Percentiles rank a stretch among this genome's conserved stretches.
Conservation (phyloP, 257 asterid genomes). For the Buddleja alternifolia region DNA sequence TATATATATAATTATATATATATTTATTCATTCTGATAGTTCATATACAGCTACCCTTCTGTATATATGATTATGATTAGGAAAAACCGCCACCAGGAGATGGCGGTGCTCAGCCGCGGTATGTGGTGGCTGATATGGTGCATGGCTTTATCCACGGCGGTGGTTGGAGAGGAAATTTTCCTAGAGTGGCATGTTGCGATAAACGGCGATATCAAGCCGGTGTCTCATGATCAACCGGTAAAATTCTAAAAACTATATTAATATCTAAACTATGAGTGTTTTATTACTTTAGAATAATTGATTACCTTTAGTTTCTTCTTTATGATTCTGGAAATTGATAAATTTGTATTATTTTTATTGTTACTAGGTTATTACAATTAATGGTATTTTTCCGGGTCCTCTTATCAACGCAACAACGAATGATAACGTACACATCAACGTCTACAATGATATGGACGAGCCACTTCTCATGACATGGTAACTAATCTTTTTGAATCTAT, state of each 20-base stretch:
- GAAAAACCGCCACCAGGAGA: slow-evolving; percentile 21
- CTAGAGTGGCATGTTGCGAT: slow-evolving; percentile 61
- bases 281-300: not conserved
- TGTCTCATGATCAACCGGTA: slow-evolving; percentile 57
- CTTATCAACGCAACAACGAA: slow-evolving; percentile 63
- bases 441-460: slow-evolving; percentile 66
- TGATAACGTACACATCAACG: slow-evolving; percentile 59
- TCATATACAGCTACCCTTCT: not conserved
- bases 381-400: slow-evolving; percentile 82
- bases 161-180: slow-evolving; percentile 44
- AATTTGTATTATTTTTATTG: not conserved
- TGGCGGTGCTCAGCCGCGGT: slow-evolving; percentile 37
- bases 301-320: not conserved
- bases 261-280: not conserved
- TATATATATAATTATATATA: no score
- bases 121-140: slow-evolving; percentile 37
- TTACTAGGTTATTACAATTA: slow-evolving; percentile 67
- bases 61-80: not conserved
- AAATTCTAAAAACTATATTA: not conserved
- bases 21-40: not conserved
- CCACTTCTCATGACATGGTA: slow-evolving; percentile 84
- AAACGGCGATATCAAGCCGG: slow-evolving; percentile 41
- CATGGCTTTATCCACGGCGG: slow-evolving; percentile 32
- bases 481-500: no score
- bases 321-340: not conserved